Base-by-base conservation (phyloP, 2,329 filamentous ascomycete species). In the Talaromyces sp. region DNA sequence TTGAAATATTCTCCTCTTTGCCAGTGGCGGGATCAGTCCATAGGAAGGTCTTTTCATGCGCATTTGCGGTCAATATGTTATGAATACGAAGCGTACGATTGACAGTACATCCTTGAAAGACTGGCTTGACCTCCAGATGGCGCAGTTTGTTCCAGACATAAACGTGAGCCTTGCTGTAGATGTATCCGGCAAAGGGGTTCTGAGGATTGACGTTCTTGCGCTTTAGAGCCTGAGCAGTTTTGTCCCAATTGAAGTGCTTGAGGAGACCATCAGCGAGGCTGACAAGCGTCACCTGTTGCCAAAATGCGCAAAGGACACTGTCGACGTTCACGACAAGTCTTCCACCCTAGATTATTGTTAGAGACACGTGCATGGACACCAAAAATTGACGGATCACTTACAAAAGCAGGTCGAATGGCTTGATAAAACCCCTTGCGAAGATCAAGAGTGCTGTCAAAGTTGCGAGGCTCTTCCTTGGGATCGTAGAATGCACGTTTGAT, bases 271-370 rank as follows among this genome's bases (percentile, higher is more conserved):
- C 71, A 19, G 79, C 75, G 9, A 75, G 71, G 16, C 73, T 73
- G 27, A 77, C 69, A 14, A 81, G 69, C 9, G 73, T 72, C n/a
- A 69, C 76, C 11, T 75, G 75, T 39, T 81, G 84, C 90, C 91
- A 98, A 80, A 99, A 99, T 13, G 90, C 91, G 0, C 92, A 91
- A 73, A 98, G 97, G 64, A 93, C 90, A 35, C 97, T 90, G 72
- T 99, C 94, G 11, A 96, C 87, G 70, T 97, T 98, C 74, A 99
- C 81, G 0, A 90, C 87, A 6, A 98, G 83, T 9, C 86, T 87
- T 31, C 86, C 84, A 37, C 86, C 83, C 73, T 84, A 73, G n/a
- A 66, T 16, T 41, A 16, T 75, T 74, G 75, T 76, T 66, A 74
- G 68, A 60, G 41, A 60, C 14, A 24, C 37, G 49, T 60, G n/a